Evolutionary conservation across 805 yeast genomes (phyloP).

Genomic region (Metschnikowia lunata): DNA sequence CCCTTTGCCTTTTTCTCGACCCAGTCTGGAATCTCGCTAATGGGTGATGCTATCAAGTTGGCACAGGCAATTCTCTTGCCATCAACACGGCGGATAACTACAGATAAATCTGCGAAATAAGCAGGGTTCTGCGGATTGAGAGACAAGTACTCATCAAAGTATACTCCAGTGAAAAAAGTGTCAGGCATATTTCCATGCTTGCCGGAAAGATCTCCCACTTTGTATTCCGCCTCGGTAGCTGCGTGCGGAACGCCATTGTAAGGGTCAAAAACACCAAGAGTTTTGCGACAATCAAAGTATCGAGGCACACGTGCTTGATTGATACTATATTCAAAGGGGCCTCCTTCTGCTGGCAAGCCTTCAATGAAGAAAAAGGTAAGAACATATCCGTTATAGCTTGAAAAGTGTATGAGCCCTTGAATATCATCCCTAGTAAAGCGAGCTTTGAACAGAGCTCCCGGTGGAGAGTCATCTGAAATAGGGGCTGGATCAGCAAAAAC

Average conservation of each 20-base stretch:
- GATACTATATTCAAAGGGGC: not conserved
- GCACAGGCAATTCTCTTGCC: conserved; percentile 3
- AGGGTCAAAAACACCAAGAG: conserved; percentile 2
- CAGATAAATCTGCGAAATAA: conserved; percentile 1
- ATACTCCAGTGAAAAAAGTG: not conserved
- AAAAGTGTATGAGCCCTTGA: not conserved
- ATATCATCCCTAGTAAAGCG: not conserved
- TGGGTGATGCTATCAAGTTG: not conserved
- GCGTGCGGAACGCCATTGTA: conserved; percentile 1
- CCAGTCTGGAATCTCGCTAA: not conserved
- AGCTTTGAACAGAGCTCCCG: not conserved
- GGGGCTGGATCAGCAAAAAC: not conserved
- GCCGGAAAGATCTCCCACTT: conserved; percentile 6
- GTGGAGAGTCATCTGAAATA: not conserved
- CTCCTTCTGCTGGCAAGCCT: not conserved
- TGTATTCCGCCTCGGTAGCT: conserved; percentile 1
- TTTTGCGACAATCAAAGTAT: not conserved
- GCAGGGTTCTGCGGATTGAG: conserved; percentile 5
- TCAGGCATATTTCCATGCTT: conserved; percentile 3
- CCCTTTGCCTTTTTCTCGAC: not conserved
- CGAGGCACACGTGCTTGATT: not conserved
- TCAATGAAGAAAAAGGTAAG: not conserved
- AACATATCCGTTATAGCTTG: not conserved
- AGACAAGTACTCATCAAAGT: conserved; percentile 4
- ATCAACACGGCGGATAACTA: not conserved